These are phyloP conservation scores for Podaxis sp. DNA, from an alignment of 768 basidiomycete species.

Conservation along the genomic window DNA sequence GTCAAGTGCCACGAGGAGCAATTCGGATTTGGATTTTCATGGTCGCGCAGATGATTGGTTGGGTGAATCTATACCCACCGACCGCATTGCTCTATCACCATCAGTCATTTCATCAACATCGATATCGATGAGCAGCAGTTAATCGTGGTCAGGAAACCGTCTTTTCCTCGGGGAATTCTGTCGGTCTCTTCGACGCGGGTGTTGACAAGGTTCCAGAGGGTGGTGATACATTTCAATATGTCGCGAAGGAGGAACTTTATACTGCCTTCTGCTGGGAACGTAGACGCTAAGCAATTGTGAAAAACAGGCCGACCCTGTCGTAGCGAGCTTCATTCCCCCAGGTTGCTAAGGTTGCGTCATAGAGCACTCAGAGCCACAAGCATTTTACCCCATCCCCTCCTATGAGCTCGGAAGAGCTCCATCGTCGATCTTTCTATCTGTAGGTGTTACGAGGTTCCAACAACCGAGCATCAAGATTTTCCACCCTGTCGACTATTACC, in stretches of 20 bases:
- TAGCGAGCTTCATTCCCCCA: slow-evolving; percentile 1
- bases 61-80: not conserved
- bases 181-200: not conserved
- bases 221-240: not conserved
- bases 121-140: not conserved
- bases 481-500: not conserved
- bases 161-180: not conserved
- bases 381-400: not conserved
- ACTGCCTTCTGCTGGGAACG: not conserved
- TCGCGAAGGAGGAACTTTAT: not conserved
- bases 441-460: not conserved
- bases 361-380: not conserved
- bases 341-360: not conserved
- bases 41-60: not conserved
- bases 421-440: not conserved
- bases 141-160: not conserved
- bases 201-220: not conserved
- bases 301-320: not conserved
- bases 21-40: not conserved
- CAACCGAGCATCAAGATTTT: not conserved
- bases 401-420: not conserved
- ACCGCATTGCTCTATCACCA: not conserved
- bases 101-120: not conserved
- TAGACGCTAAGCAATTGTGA: not conserved
- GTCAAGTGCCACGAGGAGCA: not conserved